Evolutionary conservation across 2,329 filamentous ascomycete genomes (phyloP).

Genomic region (Chaetomiaceae sp.): DNA sequence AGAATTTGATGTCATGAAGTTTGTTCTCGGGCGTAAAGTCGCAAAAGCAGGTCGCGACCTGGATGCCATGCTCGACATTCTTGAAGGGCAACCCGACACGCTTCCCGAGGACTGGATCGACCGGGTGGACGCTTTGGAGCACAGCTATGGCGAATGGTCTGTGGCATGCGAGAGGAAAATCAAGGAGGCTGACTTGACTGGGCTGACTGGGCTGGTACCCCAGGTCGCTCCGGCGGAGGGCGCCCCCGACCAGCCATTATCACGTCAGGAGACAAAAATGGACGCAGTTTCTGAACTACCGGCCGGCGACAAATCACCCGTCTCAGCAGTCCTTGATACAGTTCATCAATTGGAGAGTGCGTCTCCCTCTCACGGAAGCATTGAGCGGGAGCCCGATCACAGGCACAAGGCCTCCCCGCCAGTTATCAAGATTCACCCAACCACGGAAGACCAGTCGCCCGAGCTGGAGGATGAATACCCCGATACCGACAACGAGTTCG

Average conservation of each 20-base stretch:
- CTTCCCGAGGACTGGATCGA: constrained; percentile 86
- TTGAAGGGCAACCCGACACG: constrained; percentile 80
- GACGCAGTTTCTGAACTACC: not conserved
- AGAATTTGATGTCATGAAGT: constrained; percentile 56
- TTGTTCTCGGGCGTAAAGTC: constrained; percentile 64
- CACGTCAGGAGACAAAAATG: not conserved
- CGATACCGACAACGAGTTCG: not conserved
- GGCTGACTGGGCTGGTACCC: constrained; percentile 27
- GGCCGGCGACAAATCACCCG: not conserved
- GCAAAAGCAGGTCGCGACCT: constrained; percentile 65
- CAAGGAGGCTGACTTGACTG: constrained; percentile 61
- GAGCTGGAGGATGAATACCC: not conserved
- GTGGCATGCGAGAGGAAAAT: constrained; percentile 70
- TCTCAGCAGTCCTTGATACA: not conserved
- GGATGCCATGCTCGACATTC: constrained; percentile 78
- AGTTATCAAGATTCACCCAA: constrained; percentile 22
- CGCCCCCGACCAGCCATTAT: not conserved
- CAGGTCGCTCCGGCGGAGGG: constrained; percentile 3
- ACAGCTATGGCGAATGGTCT: constrained; percentile 74
- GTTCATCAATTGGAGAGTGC: not conserved
- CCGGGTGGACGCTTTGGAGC: constrained; percentile 74
- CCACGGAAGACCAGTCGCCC: constrained; percentile 1
- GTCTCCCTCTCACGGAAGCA: not conserved
- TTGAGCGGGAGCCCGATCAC: not conserved
- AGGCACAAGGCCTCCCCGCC: constrained; percentile 6